These are phyloP conservation scores for Leccinum incarnatum DNA, from an alignment of 768 basidiomycete species.

Conservation along the genomic window DNA sequence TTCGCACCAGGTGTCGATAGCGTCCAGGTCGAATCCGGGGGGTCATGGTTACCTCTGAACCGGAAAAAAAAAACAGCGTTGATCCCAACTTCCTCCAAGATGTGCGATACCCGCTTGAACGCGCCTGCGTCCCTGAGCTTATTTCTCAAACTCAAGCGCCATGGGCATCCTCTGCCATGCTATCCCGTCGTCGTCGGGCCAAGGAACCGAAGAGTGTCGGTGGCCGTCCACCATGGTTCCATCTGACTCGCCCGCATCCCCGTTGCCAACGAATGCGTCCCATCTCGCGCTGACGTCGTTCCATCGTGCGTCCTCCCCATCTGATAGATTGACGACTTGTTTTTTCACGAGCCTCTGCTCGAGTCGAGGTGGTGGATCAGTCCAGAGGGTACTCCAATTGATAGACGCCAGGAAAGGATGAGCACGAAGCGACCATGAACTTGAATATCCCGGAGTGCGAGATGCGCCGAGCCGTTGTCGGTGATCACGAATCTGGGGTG, in stretches of 20 bases:
- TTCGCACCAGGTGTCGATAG: background rate
- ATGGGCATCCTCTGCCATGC: constrained; percentile 49
- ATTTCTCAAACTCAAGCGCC: constrained; percentile 30
- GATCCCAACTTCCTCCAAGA: constrained; percentile 42
- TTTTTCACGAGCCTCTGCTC: constrained; percentile 58
- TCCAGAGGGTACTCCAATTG: constrained; percentile 67
- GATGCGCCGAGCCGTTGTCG: constrained; percentile 55
- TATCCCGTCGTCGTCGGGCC: constrained; percentile 38
- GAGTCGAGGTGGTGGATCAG: constrained; percentile 52
- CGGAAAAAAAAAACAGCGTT: constrained; percentile 18
- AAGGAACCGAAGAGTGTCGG: background rate
- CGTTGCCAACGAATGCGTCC: constrained; percentile 43
- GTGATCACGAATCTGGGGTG: constrained; percentile 53
- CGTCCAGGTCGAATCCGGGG: background rate
- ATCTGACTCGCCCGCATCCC: constrained; percentile 19
- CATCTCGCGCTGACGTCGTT: constrained; percentile 53
- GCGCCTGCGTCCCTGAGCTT: constrained; percentile 10
- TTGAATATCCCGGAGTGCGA: constrained; percentile 26
- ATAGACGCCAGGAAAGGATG: constrained; percentile 63
- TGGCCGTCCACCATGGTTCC: constrained; percentile 4
- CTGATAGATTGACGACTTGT: constrained; percentile 13
- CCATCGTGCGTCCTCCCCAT: constrained; percentile 40
- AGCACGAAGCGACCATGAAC: constrained; percentile 45
- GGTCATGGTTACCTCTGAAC: background rate
- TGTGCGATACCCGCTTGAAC: constrained; percentile 23